phyloP scores from a whole-genome alignment of 179 eudicot species.

The Nepenthes alata region DNA sequence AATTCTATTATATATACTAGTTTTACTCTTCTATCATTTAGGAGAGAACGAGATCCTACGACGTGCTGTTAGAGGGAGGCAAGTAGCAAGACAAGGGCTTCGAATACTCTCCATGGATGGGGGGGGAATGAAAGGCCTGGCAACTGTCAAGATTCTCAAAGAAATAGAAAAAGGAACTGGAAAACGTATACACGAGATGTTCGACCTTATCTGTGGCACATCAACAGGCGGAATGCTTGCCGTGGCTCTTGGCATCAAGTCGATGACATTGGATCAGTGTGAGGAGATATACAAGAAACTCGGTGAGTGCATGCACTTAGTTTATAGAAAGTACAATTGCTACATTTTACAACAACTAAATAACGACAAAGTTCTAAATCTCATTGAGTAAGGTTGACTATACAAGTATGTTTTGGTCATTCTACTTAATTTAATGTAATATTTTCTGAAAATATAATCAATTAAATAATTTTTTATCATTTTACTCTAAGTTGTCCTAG shows the following conservation, averaged over 20 bases:
- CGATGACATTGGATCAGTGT: slow-evolving; percentile 83
- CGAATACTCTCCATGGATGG: slow-evolving; percentile 98
- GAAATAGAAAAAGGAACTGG: slow-evolving; percentile 93
- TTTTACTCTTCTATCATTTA: slow-evolving; percentile 13
- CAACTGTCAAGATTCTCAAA: slow-evolving; percentile 79
- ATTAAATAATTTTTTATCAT: too few species aligned
- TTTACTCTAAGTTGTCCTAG: too few species aligned
- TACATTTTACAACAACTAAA: too few species aligned
- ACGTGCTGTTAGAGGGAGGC: slow-evolving; percentile 78
- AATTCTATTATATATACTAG: not conserved
- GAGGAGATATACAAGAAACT: slow-evolving; percentile 96
- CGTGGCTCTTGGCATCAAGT: slow-evolving; percentile 92
- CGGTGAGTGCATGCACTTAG: slow-evolving; percentile 32
- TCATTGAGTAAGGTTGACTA: too few species aligned
- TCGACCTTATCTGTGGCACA: slow-evolving; percentile 98
- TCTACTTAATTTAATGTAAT: too few species aligned
- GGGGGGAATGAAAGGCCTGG: slow-evolving; percentile 98
- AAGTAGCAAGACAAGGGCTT: slow-evolving; percentile 81
- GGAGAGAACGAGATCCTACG: slow-evolving; percentile 93
- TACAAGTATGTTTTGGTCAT: too few species aligned
- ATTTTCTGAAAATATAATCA: too few species aligned
- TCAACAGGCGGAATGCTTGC: slow-evolving; percentile 99
- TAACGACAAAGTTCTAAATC: too few species aligned
- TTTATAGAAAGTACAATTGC: too few species aligned
- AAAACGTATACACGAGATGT: slow-evolving; percentile 87